Evolutionary conservation across 805 yeast genomes (phyloP).

Genomic region (Teunomyces gatunensis): DNA sequence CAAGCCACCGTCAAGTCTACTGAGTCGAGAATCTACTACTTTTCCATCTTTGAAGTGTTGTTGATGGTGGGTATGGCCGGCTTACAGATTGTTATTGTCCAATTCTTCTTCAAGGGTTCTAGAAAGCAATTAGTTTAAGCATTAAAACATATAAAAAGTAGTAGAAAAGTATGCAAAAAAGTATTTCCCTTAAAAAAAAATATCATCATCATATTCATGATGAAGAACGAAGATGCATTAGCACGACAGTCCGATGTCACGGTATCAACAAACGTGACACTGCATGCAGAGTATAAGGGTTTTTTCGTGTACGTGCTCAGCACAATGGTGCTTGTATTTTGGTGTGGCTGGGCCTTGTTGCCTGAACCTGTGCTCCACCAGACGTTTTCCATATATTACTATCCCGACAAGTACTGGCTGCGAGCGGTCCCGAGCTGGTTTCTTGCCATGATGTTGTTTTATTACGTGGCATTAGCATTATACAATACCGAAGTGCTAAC

Average conservation of each 20-base stretch:
- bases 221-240: constrained; percentile 40
- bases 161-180: too few species aligned
- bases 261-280: constrained; percentile 51
- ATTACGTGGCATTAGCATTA: constrained; percentile 64
- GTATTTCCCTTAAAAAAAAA: too few species aligned
- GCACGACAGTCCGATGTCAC: constrained; percentile 69
- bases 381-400: constrained; percentile 57
- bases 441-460: constrained; percentile 67
- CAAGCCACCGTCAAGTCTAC: constrained; percentile 84
- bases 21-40: constrained; percentile 72
- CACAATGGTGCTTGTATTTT: constrained; percentile 51
- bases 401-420: constrained; percentile 93
- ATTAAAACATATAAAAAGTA: not conserved
- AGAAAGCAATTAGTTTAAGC: constrained; percentile 60
- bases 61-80: constrained; percentile 74
- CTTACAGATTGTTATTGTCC: constrained; percentile 65
- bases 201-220: not conserved
- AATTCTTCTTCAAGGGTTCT: constrained; percentile 68
- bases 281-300: constrained; percentile 80
- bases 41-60: constrained; percentile 66
- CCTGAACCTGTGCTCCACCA: constrained; percentile 58
- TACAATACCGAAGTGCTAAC: constrained; percentile 80
- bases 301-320: constrained; percentile 77
- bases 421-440: constrained; percentile 70
- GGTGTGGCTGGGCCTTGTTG: constrained; percentile 70